Evolutionary conservation across 768 basidiomycete genomes (phyloP).

Genomic region (Rhodotorula diobovata): DNA sequence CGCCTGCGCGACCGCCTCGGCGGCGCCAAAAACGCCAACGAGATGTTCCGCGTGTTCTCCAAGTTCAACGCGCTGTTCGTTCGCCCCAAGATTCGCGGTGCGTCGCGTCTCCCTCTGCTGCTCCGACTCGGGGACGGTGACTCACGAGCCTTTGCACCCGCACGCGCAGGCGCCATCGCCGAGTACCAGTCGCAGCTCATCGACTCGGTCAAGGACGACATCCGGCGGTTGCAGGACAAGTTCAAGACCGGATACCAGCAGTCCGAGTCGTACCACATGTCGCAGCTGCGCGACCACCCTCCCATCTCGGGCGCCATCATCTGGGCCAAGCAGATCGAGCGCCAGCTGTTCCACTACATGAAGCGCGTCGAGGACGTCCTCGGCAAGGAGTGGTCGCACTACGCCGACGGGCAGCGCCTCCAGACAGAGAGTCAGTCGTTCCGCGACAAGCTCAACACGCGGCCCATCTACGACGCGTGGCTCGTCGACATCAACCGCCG

Average conservation of each 20-base stretch:
- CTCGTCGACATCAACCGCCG: conserved; percentile 87
- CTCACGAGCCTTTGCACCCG: too few species aligned
- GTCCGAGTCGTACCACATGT: conserved; percentile 81
- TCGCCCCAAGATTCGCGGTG: conserved; percentile 70
- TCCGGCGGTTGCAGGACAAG: conserved; percentile 91
- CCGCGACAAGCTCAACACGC: conserved; percentile 90
- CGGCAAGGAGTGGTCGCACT: conserved; percentile 94
- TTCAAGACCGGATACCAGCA: conserved; percentile 95
- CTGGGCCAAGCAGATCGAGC: conserved; percentile 98
- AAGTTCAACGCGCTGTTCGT: conserved; percentile 98
- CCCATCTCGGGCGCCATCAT: conserved; percentile 98
- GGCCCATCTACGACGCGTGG: conserved; percentile 94
- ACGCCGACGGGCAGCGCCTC: conserved; percentile 97
- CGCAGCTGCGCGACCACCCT: conserved; percentile 94
- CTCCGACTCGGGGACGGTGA: too few species aligned
- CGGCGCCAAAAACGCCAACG: conserved; percentile 93
- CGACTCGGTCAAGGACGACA: conserved; percentile 97
- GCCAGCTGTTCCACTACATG: conserved; percentile 94
- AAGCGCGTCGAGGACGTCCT: conserved; percentile 97
- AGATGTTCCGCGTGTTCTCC: conserved; percentile 99
- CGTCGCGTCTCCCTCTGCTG: not conserved
- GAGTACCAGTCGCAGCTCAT: conserved; percentile 99
- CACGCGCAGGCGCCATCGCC: conserved; percentile 76
- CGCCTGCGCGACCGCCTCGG: conserved; percentile 83
- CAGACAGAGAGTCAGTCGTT: conserved; percentile 86